Conservation (phyloP, 495 filamentous ascomycete species). For the Glarea lozoyensis region DNA sequence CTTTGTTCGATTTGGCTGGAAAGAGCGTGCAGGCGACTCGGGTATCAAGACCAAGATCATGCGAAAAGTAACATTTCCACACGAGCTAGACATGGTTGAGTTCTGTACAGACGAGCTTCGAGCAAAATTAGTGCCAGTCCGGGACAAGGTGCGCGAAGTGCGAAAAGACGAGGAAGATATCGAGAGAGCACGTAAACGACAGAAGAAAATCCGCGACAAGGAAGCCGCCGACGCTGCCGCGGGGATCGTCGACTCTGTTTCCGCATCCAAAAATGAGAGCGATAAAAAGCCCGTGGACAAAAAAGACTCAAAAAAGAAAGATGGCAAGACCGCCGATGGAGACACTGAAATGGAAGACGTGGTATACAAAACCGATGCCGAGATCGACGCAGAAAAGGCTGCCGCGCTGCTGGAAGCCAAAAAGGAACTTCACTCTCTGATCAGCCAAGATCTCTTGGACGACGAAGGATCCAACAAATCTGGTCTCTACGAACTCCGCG, state of each 20-base stretch:
- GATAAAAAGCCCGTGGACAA: constrained; percentile 35
- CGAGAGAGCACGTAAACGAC: constrained; percentile 77
- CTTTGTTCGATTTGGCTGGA: constrained; percentile 98
- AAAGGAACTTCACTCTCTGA: constrained; percentile 70
- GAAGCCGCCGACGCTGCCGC: constrained; percentile 42
- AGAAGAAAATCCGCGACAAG: constrained; percentile 63
- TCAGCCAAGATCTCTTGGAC: constrained; percentile 58
- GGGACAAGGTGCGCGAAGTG: constrained; percentile 92
- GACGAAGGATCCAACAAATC: constrained; percentile 84
- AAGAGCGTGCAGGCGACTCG: constrained; percentile 82
- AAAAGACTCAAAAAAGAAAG: constrained; percentile 29
- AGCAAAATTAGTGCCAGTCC: constrained; percentile 74
- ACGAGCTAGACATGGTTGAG: constrained; percentile 86
- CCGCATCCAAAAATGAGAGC: constrained; percentile 22
- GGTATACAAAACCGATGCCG: constrained; percentile 86
- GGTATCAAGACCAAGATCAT: constrained; percentile 99
- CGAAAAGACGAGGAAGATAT: constrained; percentile 90
- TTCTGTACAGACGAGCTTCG: constrained; percentile 88
- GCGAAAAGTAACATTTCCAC: constrained; percentile 94
- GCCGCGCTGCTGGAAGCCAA: constrained; percentile 67
- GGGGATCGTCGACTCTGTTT: constrained; percentile 20
- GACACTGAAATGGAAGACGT: constrained; percentile 65
- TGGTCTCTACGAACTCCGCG: constrained; percentile 88
- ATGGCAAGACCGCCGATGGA: constrained; percentile 22
- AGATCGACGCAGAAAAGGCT: constrained; percentile 75